Base-by-base conservation (phyloP, 2,329 filamentous ascomycete genomes). In the Penicillium glabrum region DNA sequence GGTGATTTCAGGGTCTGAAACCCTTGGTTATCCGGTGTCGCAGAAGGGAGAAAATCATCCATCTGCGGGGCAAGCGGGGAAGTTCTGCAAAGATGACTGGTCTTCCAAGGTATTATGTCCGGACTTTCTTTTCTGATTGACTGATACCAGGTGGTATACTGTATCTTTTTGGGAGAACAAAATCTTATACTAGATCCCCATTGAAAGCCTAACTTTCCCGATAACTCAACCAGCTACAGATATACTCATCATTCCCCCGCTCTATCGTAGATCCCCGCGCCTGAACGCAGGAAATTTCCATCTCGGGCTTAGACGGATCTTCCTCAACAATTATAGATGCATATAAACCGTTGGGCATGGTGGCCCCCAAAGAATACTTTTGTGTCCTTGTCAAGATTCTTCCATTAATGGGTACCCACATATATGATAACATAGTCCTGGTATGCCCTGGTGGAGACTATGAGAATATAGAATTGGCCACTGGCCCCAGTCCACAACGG, bases 31-130 rank as follows among this genome's bases (percentile, higher is more conserved):
- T 24, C 26, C 47, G 47, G 47, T 50, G 39, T 44, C 39, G 39
- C 39, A 39, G 49, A 51, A 51, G 49, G 49, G 21, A 45, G 39
- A 51, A 51, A 50, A 27, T 44, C 39, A 23, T 27, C 39, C 23
- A 41, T 24, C 44, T 51, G 49, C 49, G 49, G 49, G 49, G 49
- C 49, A 51, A 24, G 49, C 49, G 49, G 49, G 49, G 49, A 51
- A 35, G 23, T 16, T 48, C 11, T 47, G 16, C 46, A 33, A 46
- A 16, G 9, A 29, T 19, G 45, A 26, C 23, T 29, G 45, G 45
- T 10, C 16, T 11, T n/a, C 26, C 26, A 14, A 31, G 5, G n/a
- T 21, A 41, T 41, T 41, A 41, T 23, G 9, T 19, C n/a, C n/a
- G 7, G 35, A 10, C 35, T 19, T 19, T 39, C 10, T 8, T 19